Conservation (phyloP, 2,329 filamentous ascomycete species). For the Cladosporium halotolerans region DNA sequence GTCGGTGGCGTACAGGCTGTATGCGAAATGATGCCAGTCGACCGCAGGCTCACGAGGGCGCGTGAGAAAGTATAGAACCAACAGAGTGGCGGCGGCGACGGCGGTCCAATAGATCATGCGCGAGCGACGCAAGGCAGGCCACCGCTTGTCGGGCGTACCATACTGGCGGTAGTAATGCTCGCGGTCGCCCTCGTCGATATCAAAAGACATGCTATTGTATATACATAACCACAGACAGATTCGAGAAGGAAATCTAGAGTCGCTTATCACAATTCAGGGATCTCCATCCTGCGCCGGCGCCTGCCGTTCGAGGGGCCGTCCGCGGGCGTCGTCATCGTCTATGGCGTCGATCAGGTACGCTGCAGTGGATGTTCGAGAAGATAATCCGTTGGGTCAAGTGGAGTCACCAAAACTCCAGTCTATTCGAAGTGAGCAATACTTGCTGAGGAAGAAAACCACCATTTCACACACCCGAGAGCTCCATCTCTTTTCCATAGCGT, state of each 20-base stretch:
- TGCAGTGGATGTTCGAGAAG: background rate
- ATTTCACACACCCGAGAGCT: too few species aligned
- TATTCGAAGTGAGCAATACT: too few species aligned
- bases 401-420: too few species aligned
- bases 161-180: conserved; percentile 11
- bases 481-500: too few species aligned
- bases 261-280: background rate
- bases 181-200: conserved; percentile 9
- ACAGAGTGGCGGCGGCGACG: background rate
- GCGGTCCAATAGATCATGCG: conserved; percentile 3
- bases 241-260: background rate
- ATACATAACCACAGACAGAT: background rate
- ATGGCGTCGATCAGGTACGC: background rate
- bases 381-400: too few species aligned
- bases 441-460: too few species aligned
- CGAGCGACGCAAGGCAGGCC: conserved; percentile 8
- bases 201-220: conserved; percentile 8
- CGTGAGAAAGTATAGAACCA: conserved; percentile 1
- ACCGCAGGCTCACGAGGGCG: background rate
- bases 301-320: background rate
- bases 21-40: conserved; percentile 37
- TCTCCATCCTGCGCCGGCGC: background rate
- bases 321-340: background rate
- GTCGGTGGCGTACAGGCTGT: conserved; percentile 39
- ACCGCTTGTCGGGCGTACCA: conserved; percentile 6